Evolutionary conservation across 2,329 filamentous ascomycete genomes (phyloP), one percentile per base, ranked within the genome.

Genomic region (Sporothrix sp.): DNA sequence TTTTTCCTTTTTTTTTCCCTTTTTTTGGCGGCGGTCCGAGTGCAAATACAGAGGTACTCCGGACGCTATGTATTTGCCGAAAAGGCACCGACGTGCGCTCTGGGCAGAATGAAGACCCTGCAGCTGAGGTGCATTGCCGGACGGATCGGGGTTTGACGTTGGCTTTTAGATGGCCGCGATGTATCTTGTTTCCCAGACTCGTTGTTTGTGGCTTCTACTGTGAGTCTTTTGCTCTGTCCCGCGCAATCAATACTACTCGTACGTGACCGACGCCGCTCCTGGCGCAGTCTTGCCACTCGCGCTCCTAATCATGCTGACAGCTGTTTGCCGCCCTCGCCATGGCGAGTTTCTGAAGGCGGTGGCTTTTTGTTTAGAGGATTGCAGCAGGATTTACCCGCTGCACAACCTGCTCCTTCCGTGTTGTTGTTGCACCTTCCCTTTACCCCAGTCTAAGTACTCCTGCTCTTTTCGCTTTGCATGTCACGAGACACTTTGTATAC

Each of bases 321-420:
- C n/a, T n/a, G n/a, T n/a, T n/a, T n/a, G n/a, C n/a, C n/a, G n/a
- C n/a, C 33, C 32, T 28, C 49, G 42, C 25, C 49, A 44, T 46
- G 42, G 21, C 48, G 32, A 33, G 35, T 32, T 46, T 21, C 49
- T 44, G 49, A 51, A 46, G 42, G 35, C 40, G 40, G 40, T 33
- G 48, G 16, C 38, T 20, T 28, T 25, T 23, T 33, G 35, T 39
- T 48, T 38, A 35, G 18, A 46, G 28, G 18, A 20, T 35, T 14
- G 16, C 16, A 20, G n/a, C 21, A 30, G 16, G 23, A 40, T 33
- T 30, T 13, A 7, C 33, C 8, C 37, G 11, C 27, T 43, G 33
- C 40, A 18, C 27, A 44, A 14, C 28, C 20, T 14, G 28, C 18
- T 33, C 28, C 27, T 44, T 11, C 42, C 28, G 42, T 20, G 16